Base-by-base conservation (phyloP, 345 rosid species). In the Arabis hirsuta region DNA sequence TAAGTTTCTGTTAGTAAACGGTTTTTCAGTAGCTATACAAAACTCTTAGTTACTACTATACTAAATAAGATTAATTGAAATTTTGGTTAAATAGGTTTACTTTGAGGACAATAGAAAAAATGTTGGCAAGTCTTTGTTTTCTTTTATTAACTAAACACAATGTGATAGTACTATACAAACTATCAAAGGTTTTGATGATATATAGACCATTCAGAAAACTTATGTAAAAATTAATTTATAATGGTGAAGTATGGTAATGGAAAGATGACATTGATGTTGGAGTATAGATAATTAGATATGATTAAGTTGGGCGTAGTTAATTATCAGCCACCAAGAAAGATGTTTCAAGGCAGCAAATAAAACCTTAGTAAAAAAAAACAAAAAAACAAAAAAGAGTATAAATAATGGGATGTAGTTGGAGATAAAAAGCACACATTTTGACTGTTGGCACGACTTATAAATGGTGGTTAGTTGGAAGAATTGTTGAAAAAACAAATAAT, bases 291-390 rank as follows among this genome's bases (percentile, higher is more conserved):
- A n/a, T n/a, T n/a, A n/a, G n/a, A 68, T 27, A 53, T 62, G 74
- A 62, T 69, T 61, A 76, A 55, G 75, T 39, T 48, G 75, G 61
- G 60, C 5, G 75, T 76, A 55, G 71, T 64, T 76, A 55, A 65
- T 64, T 69, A 62, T 76, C 79, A 69, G 65, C 79, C 74, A 76
- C 79, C 79, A 76, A 69, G 8, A 76, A 76, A 39, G 2, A 55
- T 27, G 19, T 61, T 26, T 60, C 50, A 45, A 61, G 32, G 44
- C 4, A 60, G 11, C 62, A 60, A 67, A 75, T 44, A 0, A 60
- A 11, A 55, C 9, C 22, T 46, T 38, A 20, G 71, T 22, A 1
- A 22, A 22, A 22, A 22, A 22, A 22, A 22, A 22, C 0, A 22
- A 22, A 22, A 22, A 22, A 0, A 22, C 24, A 22, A 22, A 22